A percentile compares a stretch with the other conserved stretches of the same genome.
These are phyloP conservation scores for Isoetes taiwanensis DNA, from an alignment of 75 land plant genomes.

Conservation along the genomic window DNA sequence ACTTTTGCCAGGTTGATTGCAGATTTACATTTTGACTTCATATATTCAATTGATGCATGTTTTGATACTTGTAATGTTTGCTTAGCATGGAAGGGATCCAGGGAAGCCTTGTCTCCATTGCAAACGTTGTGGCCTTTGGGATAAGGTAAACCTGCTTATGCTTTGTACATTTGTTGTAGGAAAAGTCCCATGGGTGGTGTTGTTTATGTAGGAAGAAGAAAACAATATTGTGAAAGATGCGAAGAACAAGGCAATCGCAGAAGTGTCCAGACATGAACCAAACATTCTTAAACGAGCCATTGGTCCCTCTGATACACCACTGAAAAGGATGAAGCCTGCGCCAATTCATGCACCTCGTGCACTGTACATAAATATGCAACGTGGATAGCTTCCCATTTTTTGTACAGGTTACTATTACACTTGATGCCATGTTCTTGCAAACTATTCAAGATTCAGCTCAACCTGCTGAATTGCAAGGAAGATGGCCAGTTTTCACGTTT, in stretches of 20 bases:
- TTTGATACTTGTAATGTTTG: background rate
- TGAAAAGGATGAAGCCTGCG: background rate
- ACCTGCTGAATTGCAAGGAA: too few relatives aligned
- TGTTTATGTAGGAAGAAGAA: slow-evolving; percentile 22
- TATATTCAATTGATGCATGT: background rate
- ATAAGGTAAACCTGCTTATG: slow-evolving; percentile 14
- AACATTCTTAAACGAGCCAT: slow-evolving; percentile 16
- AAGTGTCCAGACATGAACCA: slow-evolving; percentile 21
- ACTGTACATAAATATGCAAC: too few relatives aligned
- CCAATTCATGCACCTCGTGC: background rate
- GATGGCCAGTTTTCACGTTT: too few relatives aligned
- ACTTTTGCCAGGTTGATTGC: slow-evolving; percentile 27
- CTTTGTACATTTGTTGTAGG: background rate
- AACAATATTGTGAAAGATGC: slow-evolving; percentile 17
- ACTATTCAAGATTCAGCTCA: too few relatives aligned
- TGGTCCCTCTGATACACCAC: slow-evolving; percentile 15
- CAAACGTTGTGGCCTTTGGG: slow-evolving; percentile 19
- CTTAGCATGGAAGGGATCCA: slow-evolving; percentile 23
- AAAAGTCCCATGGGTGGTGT: background rate
- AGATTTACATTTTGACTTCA: background rate
- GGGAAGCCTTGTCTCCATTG: slow-evolving; percentile 12
- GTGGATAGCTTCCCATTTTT: too few relatives aligned
- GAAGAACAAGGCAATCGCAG: slow-evolving; percentile 24
- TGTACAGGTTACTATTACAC: too few relatives aligned
- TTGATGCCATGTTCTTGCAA: too few relatives aligned